Base-by-base conservation (phyloP, 2,329 filamentous ascomycete genomes). In the Talaromyces sp. region DNA sequence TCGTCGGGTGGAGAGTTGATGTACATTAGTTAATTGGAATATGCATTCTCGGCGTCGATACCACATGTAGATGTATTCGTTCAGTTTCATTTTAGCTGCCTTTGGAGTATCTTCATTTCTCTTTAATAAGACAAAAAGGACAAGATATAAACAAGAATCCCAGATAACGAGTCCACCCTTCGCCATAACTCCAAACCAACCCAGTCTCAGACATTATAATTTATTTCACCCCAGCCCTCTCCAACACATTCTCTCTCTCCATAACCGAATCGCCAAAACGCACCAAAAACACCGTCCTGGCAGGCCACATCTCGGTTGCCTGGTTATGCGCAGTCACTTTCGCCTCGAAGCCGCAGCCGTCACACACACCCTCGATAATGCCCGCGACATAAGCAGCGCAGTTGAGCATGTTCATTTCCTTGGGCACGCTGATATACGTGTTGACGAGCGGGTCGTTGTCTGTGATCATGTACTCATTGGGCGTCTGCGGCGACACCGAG, bases 401-500 rank as follows among this genome's bases (percentile, higher is more conserved):
- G 76, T 97, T 98, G 71, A 99, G 83, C 84, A 95, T 91, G 77
- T 86, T 92, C 91, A 99, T 96, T 78, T 99, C 95, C 71, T 89
- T 89, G 16, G 95, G 95, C 59, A 98, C 89, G 69, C 88, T 92
- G 72, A 99, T 90, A 79, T 95, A 98, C 65, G 89, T 89, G 77
- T 97, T 98, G 44, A 98, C 94, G 57, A 98, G 83, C 27, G 95
- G 95, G 75, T 98, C 95, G 78, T 99, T 98, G 79, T 99, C 95
- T 70, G 93, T 91, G 70, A 99, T 95, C 94, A 99, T 98, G 82
- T 98, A 99, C 81, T 98, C 94, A 69, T 95, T 92, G 8, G 91
- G 89, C 58, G 92, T 94, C 59, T 88, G 86, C 8, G 90, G 88
- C 70, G 91, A 89, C 59, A 87, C 87, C 63, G 88, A 91, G 78